Evolutionary conservation across 306 rosid genomes (phyloP), one percentile per base, ranked within the genome.

Genomic region (Lupinus albus): DNA sequence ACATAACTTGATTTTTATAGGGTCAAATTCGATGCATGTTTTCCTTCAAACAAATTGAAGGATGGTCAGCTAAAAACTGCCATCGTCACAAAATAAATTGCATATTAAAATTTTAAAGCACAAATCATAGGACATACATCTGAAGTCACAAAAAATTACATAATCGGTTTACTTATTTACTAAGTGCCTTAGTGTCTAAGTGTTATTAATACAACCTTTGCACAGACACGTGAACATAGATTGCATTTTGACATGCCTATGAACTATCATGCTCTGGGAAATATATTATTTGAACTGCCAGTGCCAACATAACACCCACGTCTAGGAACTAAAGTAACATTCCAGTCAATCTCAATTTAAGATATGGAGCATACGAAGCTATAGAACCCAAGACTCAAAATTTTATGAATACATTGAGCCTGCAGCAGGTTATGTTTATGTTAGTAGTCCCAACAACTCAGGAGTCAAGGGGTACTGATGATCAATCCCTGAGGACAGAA

Each of bases 401-500:
- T 45, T 68, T 54, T 9, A 42, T 28, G 53, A 42, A 42, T 67
- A 67, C 39, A 53, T 67, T 41, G 61, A 67, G 62, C 25, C 52
- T 7, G 38, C 51, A 52, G 72, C 50, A 38, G 73, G 5, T 12
- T 52, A 38, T 67, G 62, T 52, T 42, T 52, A 6, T 38, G 52
- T 52, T 52, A 67, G 39, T 67, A 36, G 39, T 17, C 62, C 51
- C 62, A 67, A 42, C 62, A 67, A 67, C 52, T 15, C 30, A 8
- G 7, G 20, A 67, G 7, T 67, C 16, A 50, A 67, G 38, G 30
- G 35, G 21, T 17, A 35, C 11, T 67, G 36, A 54, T 36, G 50
- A 66, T 47, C 71, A 38, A 66, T 47, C 71, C 71, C 60, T 50
- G 60, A 51, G 61, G 61, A 67, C 20, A 17, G 49, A 67, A 18